These are phyloP conservation scores for Colletotrichum sansevieriae DNA, from an alignment of 2,329 filamentous ascomycete species.

Conservation along the genomic window DNA sequence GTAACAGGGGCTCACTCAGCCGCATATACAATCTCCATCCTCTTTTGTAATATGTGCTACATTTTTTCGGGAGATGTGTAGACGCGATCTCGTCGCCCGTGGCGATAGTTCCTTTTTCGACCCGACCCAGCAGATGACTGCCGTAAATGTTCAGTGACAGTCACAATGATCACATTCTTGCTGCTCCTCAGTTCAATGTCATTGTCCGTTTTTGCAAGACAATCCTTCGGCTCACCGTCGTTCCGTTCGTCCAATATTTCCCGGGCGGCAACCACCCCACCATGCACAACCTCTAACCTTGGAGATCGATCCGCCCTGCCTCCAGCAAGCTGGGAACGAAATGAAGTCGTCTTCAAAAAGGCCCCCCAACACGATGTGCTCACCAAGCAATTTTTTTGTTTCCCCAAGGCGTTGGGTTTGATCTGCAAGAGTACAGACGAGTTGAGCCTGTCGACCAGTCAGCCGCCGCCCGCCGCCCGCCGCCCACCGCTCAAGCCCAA, in stretches of 20 bases:
- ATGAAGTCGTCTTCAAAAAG: constrained; percentile 28
- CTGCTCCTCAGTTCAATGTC: constrained; percentile 5
- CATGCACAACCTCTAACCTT: background rate
- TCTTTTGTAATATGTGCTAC: background rate
- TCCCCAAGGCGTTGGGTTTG: background rate
- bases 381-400: too few relatives aligned
- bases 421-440: background rate
- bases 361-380: too few relatives aligned
- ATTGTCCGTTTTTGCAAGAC: background rate
- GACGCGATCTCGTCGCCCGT: background rate
- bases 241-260: background rate
- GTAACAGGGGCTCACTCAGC: background rate
- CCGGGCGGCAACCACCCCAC: too few relatives aligned
- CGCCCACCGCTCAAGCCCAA: too few relatives aligned
- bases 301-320: background rate
- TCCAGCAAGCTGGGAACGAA: constrained; percentile 4
- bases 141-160: background rate
- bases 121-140: background rate
- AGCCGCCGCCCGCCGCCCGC: too few relatives aligned
- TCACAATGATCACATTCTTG: too few relatives aligned
- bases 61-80: background rate
- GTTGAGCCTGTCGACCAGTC: too few relatives aligned
- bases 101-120: background rate
- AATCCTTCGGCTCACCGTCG: background rate
- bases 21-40: constrained; percentile 3